Base-by-base conservation (phyloP, 202 grass and related monocot species). In the Miscanthus sacchariflorus region DNA sequence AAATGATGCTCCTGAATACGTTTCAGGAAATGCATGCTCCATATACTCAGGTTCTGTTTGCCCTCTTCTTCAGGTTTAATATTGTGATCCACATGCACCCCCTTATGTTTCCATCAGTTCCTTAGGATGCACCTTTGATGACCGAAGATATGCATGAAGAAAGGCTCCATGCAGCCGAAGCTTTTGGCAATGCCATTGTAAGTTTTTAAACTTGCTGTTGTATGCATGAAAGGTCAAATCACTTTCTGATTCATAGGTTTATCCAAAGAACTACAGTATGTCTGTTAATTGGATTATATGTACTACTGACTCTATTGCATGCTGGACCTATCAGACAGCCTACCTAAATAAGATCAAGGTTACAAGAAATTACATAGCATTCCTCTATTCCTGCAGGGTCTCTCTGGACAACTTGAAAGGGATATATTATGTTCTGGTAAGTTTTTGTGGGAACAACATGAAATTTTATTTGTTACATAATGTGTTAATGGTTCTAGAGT, bases 101-200 rank as follows among this genome's bases (percentile, higher is more conserved):
- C 5, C 84, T 85, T 68, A 82, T 82, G 74, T 85, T 92, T 65
- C 71, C 49, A 88, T 90, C 69, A 85, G 64, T 91, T 87, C 88
- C 85, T 81, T 91, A 99, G 96, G 90, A 94, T 92, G 91, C 94
- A 83, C 94, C 91, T 73, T 85, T 99, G 90, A 95, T 99, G 96
- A 96, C 96, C 43, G 96, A 99, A 93, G 92, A 99, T 88, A 99
- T 99, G 96, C 96, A 99, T 84, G 96, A 99, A 94, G 94, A 99
- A 93, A 95, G 96, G 79, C 74, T 99, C 69, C 92, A 92, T 66
- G 96, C 96, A 82, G 96, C 85, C 48, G 94, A 96, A 85, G 92
- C 92, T 90, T 93, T 96, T 88, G 92, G 96, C 40, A 91, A 78
- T 86, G 89, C 92, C 79, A 77, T 87, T 87, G 96, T 96, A 91